Evolutionary conservation across 176 grass and related monocot genomes (phyloP).

Genomic region (Paspalum notatum): DNA sequence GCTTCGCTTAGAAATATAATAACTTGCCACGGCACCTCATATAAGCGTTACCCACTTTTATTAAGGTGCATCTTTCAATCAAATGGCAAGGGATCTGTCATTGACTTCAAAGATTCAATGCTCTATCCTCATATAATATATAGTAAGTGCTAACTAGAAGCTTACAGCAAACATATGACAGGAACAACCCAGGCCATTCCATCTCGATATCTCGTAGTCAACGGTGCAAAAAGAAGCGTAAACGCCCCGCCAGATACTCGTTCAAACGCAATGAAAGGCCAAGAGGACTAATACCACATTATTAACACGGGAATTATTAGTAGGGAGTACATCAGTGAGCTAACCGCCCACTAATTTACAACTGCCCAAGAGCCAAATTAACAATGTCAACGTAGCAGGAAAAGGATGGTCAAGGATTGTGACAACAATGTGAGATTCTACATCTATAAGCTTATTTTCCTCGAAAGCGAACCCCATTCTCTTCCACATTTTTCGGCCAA

Average conservation of each 20-base stretch:
- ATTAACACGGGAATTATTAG: neutral
- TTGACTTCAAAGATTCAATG: conserved; percentile 12
- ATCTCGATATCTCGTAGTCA: conserved; percentile 19
- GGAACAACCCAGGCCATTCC: neutral
- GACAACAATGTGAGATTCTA: neutral
- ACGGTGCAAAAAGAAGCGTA: conserved; percentile 1
- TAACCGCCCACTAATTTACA: neutral
- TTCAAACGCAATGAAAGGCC: conserved; percentile 23
- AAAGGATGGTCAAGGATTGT: neutral
- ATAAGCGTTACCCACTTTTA: neutral
- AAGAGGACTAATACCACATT: conserved; percentile 13
- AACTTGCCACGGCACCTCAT: neutral
- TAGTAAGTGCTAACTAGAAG: neutral
- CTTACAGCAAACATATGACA: conserved; percentile 18
- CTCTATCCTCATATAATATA: neutral
- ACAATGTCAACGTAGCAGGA: conserved; percentile 21
- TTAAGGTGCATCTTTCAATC: neutral
- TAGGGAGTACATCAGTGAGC: neutral
- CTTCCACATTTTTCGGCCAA: neutral
- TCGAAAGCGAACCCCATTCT: neutral
- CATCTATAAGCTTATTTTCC: neutral
- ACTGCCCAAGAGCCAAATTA: conserved; percentile 1
- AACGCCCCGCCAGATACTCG: neutral
- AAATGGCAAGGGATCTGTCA: neutral
- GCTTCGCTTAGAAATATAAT: neutral